phyloP scores from a whole-genome alignment of 352 stramenopile species.

The Achlya hypogyna region DNA sequence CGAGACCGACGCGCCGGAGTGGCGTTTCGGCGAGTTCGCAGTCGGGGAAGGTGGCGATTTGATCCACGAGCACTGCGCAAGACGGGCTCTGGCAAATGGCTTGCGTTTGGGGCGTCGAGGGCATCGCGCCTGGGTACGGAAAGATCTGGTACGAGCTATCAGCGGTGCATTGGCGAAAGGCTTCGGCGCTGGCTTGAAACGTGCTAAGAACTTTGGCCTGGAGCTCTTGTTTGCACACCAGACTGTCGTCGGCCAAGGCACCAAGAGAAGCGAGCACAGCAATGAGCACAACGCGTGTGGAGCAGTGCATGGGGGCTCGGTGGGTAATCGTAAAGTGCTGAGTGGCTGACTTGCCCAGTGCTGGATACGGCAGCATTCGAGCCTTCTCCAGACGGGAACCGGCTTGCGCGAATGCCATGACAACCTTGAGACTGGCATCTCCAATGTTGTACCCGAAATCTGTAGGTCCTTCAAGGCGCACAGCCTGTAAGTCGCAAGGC shows the following conservation, averaged over 20 bases:
- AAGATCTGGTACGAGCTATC: background rate
- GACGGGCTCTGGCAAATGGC: background rate
- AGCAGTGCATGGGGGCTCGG: too few species aligned
- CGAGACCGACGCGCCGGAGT: background rate
- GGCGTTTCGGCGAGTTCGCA: background rate
- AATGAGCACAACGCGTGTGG: background rate
- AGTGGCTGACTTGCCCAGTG: too few species aligned
- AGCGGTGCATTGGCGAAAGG: background rate
- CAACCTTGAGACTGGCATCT: too few species aligned
- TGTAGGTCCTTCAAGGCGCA: too few species aligned
- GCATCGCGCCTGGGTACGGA: background rate
- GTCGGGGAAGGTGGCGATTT: background rate
- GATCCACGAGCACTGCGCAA: background rate
- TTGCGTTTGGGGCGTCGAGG: background rate
- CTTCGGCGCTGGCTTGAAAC: background rate
- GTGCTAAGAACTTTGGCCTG: background rate
- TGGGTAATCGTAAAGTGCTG: too few species aligned
- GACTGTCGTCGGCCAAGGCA: background rate
- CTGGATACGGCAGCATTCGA: too few species aligned
- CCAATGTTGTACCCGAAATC: too few species aligned
- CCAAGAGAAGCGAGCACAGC: background rate
- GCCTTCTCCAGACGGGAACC: too few species aligned
- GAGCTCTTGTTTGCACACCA: background rate
- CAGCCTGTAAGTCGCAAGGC: too few species aligned
- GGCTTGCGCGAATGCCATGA: too few species aligned